Base-by-base conservation (phyloP, 306 rosid genomes). In the Fragaria ananassa region DNA sequence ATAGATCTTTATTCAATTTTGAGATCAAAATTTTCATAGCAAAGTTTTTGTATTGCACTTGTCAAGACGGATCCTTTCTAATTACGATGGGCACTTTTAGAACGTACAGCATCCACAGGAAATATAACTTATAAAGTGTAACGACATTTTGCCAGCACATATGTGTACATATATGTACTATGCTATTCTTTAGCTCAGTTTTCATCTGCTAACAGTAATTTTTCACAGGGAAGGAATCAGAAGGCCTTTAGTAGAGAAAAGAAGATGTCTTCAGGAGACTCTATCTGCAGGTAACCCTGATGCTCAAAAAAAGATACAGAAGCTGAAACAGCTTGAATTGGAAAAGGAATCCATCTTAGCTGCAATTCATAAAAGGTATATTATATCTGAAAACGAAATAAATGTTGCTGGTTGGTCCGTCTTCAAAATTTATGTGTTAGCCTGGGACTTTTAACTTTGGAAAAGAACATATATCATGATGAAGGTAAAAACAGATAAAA, bases 171-270 rank as follows among this genome's bases (percentile, higher is more conserved):
- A 5, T 27, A 27, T 61, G 41, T 14, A 27, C 58, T 76, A 1
- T 39, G 61, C 64, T 63, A 41, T 53, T 80, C 42, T 82, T 64
- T 13, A 65, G 57, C 76, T 80, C 41, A 46, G 2, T 21, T 57
- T 21, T 57, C 63, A 57, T 46, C 47, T 76, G 39, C 37, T 53
- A 65, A 78, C 68, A 71, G 57, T 56, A 13, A 75, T 74, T 58
- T 81, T 64, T 78, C 47, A 8, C 89, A 95, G 99, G 99, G 91
- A 87, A 69, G 81, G 77, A 72, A 81, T 76, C 69, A 87, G 81
- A 83, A 85, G 81, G 84, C 82, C 82, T 58, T 76, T 89, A 87
- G 97, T 88, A 87, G 90, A 84, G 87, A 91, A 81, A 80, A 92
- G 80, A 84, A 78, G 45, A 78, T 79, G 61, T 87, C 93, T 92